A percentile compares a stretch with the other conserved stretches of the same genome.
Conservation (phyloP, 2,329 filamentous ascomycete species). For the Emergomyces pasteurianus region DNA sequence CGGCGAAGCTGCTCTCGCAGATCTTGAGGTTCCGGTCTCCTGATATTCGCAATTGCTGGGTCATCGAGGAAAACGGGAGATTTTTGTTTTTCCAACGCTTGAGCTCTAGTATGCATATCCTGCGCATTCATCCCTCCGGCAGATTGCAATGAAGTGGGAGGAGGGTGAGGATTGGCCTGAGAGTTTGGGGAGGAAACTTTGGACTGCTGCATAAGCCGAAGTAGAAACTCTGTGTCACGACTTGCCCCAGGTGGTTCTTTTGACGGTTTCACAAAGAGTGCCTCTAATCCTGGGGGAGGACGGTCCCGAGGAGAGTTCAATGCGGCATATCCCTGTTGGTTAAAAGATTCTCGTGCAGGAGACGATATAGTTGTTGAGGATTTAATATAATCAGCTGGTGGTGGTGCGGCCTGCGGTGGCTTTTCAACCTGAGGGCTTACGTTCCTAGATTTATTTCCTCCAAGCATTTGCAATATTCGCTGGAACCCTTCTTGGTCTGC, state of each 20-base stretch:
- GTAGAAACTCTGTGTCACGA: slow-evolving; percentile 70
- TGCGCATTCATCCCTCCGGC: slow-evolving; percentile 26
- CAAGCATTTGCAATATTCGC: slow-evolving; percentile 68
- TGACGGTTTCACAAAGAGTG: slow-evolving; percentile 19
- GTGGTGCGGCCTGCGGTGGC: slow-evolving; percentile 14
- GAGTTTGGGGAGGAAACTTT: slow-evolving; percentile 19
- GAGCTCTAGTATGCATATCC: slow-evolving; percentile 23
- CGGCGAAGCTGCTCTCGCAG: slow-evolving; percentile 24
- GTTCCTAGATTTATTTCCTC: slow-evolving; percentile 39
- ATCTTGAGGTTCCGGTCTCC: slow-evolving; percentile 23
- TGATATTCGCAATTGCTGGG: slow-evolving; percentile 32
- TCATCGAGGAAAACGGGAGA: slow-evolving; percentile 31
- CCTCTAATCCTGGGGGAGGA: slow-evolving; percentile 18
- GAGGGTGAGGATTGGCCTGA: slow-evolving; percentile 17
- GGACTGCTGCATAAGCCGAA: slow-evolving; percentile 65
- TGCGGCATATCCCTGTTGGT: slow-evolving; percentile 22
- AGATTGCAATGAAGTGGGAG: slow-evolving; percentile 19
- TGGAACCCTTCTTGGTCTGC: slow-evolving; percentile 80
- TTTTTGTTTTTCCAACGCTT: slow-evolving; percentile 26
- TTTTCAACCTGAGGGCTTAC: slow-evolving; percentile 33
- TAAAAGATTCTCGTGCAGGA: slow-evolving; percentile 20
- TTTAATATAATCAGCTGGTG: slow-evolving; percentile 16
- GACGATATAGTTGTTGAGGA: slow-evolving; percentile 19
- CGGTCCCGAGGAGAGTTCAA: slow-evolving; percentile 14
- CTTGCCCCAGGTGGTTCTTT: slow-evolving; percentile 30